Conservation (phyloP, 2,329 filamentous ascomycete genomes). For the Cadophora sp. region DNA sequence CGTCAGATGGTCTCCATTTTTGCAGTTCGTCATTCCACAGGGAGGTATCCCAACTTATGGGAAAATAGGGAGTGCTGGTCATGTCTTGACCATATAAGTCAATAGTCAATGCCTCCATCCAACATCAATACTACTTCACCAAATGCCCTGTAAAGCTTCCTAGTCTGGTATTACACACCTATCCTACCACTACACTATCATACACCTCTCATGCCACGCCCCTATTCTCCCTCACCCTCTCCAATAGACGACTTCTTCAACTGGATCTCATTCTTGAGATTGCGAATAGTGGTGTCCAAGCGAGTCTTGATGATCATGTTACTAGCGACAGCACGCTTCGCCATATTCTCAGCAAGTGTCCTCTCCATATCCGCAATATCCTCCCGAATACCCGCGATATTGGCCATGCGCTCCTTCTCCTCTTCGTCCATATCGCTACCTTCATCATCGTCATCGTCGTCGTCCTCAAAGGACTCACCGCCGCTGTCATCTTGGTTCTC, state of each 20-base stretch:
- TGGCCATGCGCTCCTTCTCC: constrained; percentile 53
- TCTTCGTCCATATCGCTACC: constrained; percentile 56
- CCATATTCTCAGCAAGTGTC: constrained; percentile 52
- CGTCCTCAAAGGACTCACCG: constrained; percentile 52
- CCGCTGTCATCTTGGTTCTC: constrained; percentile 43
- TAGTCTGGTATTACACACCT: background rate
- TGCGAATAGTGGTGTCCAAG: constrained; percentile 54
- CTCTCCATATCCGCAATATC: constrained; percentile 62
- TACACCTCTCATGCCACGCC: background rate
- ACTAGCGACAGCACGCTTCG: constrained; percentile 50
- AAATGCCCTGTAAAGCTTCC: background rate
- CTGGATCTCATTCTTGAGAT: constrained; percentile 58
- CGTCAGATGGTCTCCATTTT: too few species aligned
- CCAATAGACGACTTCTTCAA: constrained; percentile 55
- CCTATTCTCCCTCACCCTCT: constrained; percentile 40
- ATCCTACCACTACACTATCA: background rate
- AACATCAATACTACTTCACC: background rate
- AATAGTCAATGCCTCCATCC: background rate
- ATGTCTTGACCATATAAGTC: background rate
- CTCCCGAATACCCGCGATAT: constrained; percentile 54
- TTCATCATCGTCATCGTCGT: constrained; percentile 52
- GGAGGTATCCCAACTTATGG: background rate
- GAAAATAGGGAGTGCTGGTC: background rate
- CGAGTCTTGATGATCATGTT: constrained; percentile 58
- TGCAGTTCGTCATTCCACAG: too few species aligned